Conservation (phyloP, 1,284 basidiomycete species). For the Fomitopsis palustris region DNA sequence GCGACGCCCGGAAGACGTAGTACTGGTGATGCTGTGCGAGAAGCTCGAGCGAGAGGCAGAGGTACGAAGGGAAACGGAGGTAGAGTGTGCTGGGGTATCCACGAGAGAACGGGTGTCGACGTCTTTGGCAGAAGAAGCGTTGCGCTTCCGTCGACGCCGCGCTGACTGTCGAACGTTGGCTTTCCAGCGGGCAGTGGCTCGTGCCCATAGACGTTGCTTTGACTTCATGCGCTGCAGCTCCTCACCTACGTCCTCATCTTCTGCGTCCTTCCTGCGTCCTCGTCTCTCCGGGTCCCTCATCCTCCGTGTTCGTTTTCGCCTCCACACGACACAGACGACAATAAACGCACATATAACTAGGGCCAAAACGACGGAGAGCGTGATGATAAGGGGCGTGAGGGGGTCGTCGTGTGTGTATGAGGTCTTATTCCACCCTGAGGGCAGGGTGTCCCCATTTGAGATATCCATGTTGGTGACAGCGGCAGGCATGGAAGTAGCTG, state of each 20-base stretch:
- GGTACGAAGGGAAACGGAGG: constrained; percentile 15
- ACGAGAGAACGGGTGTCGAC: constrained; percentile 11
- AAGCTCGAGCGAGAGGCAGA: not conserved
- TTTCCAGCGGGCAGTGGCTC: constrained; percentile 62
- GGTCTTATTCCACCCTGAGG: constrained; percentile 51
- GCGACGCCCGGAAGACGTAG: not conserved
- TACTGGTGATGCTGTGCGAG: not conserved
- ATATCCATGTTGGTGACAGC: not conserved
- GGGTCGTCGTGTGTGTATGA: constrained; percentile 10
- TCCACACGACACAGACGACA: constrained; percentile 54
- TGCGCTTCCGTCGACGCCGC: constrained; percentile 44
- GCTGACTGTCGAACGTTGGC: constrained; percentile 52
- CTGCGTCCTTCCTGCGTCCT: constrained; percentile 31
- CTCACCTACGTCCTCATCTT: constrained; percentile 27
- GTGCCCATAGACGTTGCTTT: constrained; percentile 57
- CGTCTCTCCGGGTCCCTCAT: constrained; percentile 34
- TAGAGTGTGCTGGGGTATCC: constrained; percentile 11
- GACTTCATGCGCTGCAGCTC: constrained; percentile 41
- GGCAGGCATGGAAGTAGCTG: not conserved
- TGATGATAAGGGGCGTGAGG: constrained; percentile 46
- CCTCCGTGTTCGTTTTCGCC: constrained; percentile 30
- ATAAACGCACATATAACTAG: constrained; percentile 54
- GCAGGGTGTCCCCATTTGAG: constrained; percentile 32
- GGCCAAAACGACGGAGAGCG: constrained; percentile 57
- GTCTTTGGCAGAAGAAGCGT: constrained; percentile 10